A percentile compares a stretch with the other conserved stretches of the same genome.
phyloP scores from a whole-genome alignment of 2,329 filamentous ascomycete species.

The Microsporum audouinii region DNA sequence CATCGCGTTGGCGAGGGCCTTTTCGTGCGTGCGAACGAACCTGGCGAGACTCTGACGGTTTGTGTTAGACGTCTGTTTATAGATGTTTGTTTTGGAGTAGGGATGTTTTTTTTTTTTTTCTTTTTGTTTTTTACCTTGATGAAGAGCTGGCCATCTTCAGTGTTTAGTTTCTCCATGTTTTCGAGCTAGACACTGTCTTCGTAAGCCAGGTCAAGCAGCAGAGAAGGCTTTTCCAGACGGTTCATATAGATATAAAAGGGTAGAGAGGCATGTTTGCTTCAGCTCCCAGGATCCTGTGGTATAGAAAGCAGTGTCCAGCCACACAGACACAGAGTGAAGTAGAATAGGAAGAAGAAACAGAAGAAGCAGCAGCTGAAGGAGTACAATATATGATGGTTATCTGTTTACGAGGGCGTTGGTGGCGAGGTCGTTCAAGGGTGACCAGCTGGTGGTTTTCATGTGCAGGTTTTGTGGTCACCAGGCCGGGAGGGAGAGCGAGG shows the following conservation, averaged over 20 bases:
- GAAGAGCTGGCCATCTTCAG: constrained; percentile 41
- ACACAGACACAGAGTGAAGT: not conserved
- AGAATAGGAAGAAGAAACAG: not conserved
- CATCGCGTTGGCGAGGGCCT: constrained; percentile 88
- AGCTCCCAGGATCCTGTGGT: not conserved
- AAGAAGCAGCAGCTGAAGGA: not conserved
- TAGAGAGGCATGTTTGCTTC: not conserved
- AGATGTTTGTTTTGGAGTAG: not conserved
- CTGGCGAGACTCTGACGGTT: constrained; percentile 68
- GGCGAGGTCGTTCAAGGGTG: constrained; percentile 8
- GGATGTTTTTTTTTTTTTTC: not conserved
- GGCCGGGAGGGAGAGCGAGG: constrained; percentile 6
- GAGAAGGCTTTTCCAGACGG: not conserved
- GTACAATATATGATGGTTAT: not conserved
- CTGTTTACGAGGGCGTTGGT: constrained; percentile 1
- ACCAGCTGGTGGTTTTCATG: not conserved
- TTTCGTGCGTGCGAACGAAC: constrained; percentile 95
- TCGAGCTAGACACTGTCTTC: not conserved
- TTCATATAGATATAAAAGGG: not conserved
- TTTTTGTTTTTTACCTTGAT: constrained; percentile 29
- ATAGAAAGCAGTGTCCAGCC: not conserved
- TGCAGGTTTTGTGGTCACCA: constrained; percentile 9
- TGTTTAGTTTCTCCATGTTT: constrained; percentile 39
- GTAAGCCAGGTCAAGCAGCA: not conserved
- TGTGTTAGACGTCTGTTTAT: not conserved